Conservation (phyloP, 768 basidiomycete species). For the Boletus fagicola region DNA sequence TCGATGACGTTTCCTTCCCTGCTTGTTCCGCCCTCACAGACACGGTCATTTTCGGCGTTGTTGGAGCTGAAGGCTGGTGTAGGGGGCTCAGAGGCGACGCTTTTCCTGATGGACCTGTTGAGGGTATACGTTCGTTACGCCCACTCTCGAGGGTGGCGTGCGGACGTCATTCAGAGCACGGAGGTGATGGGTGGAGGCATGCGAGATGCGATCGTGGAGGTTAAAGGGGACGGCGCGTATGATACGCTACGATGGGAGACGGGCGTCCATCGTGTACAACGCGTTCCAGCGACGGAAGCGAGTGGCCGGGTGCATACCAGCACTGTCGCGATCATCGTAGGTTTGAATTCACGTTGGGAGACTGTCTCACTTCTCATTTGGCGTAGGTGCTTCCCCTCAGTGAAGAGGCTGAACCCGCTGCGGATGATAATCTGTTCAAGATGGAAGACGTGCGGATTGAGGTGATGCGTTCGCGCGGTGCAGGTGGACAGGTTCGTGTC, state of each 20-base stretch:
- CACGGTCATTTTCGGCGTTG: constrained; percentile 67
- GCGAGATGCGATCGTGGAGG: constrained; percentile 76
- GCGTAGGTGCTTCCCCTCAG: constrained; percentile 76
- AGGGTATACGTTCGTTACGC: constrained; percentile 52
- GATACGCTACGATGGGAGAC: constrained; percentile 86
- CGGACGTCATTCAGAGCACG: constrained; percentile 56
- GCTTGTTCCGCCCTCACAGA: constrained; percentile 60
- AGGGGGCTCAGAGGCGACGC: not conserved
- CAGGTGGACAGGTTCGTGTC: constrained; percentile 81
- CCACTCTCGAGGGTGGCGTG: constrained; percentile 55
- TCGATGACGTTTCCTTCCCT: constrained; percentile 60
- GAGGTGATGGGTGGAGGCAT: constrained; percentile 62
- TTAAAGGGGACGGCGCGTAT: constrained; percentile 76
- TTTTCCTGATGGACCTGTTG: constrained; percentile 71
- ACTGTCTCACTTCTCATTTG: not conserved
- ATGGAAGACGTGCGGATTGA: constrained; percentile 89
- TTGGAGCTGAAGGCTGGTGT: constrained; percentile 76
- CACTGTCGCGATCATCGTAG: constrained; percentile 2
- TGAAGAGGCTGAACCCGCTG: constrained; percentile 56
- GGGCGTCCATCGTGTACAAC: constrained; percentile 93
- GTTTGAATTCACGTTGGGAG: constrained; percentile 8
- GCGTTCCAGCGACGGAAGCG: constrained; percentile 88
- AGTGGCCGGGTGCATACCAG: constrained; percentile 90
- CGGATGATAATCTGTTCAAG: constrained; percentile 64
- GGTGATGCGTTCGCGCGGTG: constrained; percentile 95